Evolutionary conservation across 176 grass and related monocot species (phyloP), one percentile per base, ranked within the genome.

Genomic region (Phoenix dactylifera): DNA sequence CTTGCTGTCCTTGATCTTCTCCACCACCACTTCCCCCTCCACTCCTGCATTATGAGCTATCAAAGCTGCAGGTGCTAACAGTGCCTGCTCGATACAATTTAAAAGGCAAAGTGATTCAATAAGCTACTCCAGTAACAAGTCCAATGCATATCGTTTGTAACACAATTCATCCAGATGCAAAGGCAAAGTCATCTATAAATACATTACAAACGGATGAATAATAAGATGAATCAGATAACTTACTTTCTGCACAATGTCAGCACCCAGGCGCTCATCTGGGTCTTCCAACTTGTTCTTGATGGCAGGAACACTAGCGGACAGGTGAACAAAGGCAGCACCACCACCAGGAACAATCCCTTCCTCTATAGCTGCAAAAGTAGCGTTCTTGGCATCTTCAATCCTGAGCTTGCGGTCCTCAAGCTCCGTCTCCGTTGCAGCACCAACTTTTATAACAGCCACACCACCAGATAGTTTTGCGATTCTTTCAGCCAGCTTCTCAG

Each of bases 321-420:
- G 59, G 29, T 62, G 59, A 62, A 22, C 59, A 44, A 15, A 62
- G 28, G 59, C 16, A 62, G 59, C 7, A 10, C 59, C 59, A 20
- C 59, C 59, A 18, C 59, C 57, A 17, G 57, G 57, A 18, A 59
- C 25, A 59, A 59, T 59, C 24, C 24, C 57, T 59, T 59, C 57
- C 59, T 62, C 59, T 62, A 22, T 62, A 49, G 59, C 30, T 62
- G 59, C 59, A 62, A 49, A 62, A 62, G 59, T 62, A 32, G 59
- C 59, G 22, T 62, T 62, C 59, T 62, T 62, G 18, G 59, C 30
- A 62, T 49, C 28, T 17, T 49, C 59, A 20, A 62, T 62, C 59
- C 30, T 18, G 44, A 62, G 59, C 44, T 62, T 62, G 4, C 28
- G 59, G 18, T 49, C 59, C 29, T 62, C 59, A 22, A 49, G 30